phyloP scores from a whole-genome alignment of 331 rosid species.

The Quercus phellos region DNA sequence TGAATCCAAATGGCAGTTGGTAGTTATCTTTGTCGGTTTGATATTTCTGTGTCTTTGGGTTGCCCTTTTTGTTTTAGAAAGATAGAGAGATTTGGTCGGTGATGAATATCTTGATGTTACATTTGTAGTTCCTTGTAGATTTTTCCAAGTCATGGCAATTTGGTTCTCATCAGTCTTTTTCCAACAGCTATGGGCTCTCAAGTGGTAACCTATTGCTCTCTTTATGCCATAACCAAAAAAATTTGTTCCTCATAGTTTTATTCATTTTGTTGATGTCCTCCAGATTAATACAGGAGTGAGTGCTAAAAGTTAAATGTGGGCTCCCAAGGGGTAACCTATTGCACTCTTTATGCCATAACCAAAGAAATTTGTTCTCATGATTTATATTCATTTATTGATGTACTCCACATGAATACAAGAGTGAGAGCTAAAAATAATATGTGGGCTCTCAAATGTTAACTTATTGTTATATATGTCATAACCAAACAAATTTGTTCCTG shows the following conservation, averaged over 20 bases:
- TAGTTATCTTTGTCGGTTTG: constrained; percentile 42
- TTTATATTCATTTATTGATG: neutral
- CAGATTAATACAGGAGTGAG: neutral
- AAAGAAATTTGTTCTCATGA: neutral
- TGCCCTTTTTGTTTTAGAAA: constrained; percentile 7
- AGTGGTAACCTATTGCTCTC: constrained; percentile 23
- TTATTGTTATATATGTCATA: constrained; percentile 14
- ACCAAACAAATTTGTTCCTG: neutral
- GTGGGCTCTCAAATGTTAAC: neutral
- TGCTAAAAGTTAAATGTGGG: neutral
- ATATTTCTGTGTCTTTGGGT: constrained; percentile 9
- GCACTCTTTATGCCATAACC: constrained; percentile 10
- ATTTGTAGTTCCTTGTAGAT: constrained; percentile 28
- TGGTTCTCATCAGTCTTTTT: constrained; percentile 29
- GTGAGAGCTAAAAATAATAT: neutral
- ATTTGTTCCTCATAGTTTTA: neutral
- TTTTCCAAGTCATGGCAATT: constrained; percentile 20
- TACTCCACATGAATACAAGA: neutral
- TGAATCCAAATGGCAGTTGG: constrained; percentile 38
- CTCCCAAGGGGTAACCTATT: constrained; percentile 25
- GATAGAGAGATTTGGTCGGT: constrained; percentile 2
- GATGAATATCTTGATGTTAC: constrained; percentile 35
- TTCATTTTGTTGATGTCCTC: neutral
- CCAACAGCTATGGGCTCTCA: constrained; percentile 24
- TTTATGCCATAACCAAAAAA: constrained; percentile 12